Evolutionary conservation across 2,329 filamentous ascomycete genomes (phyloP).

Genomic region (Endocalyx cinctus): DNA sequence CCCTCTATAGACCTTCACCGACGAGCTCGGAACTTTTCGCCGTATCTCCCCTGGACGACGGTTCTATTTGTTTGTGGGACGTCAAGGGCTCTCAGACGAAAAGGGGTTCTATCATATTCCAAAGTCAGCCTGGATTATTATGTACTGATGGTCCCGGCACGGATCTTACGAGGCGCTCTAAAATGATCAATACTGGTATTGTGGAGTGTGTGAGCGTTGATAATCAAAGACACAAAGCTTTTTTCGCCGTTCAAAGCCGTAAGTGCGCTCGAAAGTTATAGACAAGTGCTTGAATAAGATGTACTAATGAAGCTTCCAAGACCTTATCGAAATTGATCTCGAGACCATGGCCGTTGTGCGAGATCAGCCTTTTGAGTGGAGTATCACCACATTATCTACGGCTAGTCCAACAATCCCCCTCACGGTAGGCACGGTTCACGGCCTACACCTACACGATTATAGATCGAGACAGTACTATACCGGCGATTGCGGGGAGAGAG

Average conservation of each 20-base stretch:
- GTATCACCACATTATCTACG: slow-evolving; percentile 77
- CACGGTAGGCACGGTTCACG: slow-evolving; percentile 77
- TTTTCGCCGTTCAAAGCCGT: slow-evolving; percentile 74
- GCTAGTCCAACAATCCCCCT: slow-evolving; percentile 63
- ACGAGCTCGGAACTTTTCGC: slow-evolving; percentile 53
- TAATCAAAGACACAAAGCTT: slow-evolving; percentile 61
- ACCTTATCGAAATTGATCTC: slow-evolving; percentile 78
- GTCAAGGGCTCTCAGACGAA: slow-evolving; percentile 50
- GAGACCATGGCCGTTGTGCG: slow-evolving; percentile 65
- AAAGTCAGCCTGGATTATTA: slow-evolving; percentile 64
- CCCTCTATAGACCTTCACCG: slow-evolving; percentile 54
- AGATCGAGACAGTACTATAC: slow-evolving; percentile 39
- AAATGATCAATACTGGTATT: slow-evolving; percentile 66
- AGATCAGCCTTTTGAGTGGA: slow-evolving; percentile 70
- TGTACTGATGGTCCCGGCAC: slow-evolving; percentile 48
- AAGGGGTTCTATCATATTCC: slow-evolving; percentile 60
- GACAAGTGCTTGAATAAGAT: too few species aligned
- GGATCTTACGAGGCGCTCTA: slow-evolving; percentile 44
- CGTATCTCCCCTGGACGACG: slow-evolving; percentile 78
- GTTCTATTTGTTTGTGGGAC: slow-evolving; percentile 85
- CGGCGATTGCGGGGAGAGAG: slow-evolving; percentile 30
- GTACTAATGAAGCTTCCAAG: slow-evolving; percentile 23
- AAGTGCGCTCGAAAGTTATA: slow-evolving; percentile 25
- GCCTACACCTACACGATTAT: slow-evolving; percentile 78
- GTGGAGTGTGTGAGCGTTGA: slow-evolving; percentile 83